Conservation (phyloP, 2,329 filamentous ascomycete genomes). For the Trichophyton simii region DNA sequence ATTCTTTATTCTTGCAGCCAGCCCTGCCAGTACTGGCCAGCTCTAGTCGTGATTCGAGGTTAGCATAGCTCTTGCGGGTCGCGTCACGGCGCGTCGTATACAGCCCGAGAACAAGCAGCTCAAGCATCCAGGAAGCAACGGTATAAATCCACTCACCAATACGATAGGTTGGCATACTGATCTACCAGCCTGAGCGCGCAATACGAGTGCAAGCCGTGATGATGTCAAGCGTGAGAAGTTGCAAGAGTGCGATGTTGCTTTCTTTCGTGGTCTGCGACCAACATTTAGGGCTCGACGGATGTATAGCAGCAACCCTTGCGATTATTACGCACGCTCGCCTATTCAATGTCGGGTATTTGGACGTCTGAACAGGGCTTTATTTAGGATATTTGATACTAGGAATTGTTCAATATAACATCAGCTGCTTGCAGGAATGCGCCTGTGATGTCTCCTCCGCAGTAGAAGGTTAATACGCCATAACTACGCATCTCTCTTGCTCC, state of each 20-base stretch:
- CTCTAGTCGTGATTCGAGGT: conserved; percentile 40
- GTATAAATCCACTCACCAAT: background rate
- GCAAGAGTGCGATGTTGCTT: background rate
- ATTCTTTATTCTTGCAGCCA: conserved; percentile 58
- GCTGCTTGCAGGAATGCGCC: no score
- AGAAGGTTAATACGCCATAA: no score
- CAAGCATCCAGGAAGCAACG: background rate
- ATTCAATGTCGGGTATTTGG: background rate
- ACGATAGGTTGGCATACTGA: conserved; percentile 6
- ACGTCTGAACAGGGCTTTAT: no score
- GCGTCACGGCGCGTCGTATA: background rate
- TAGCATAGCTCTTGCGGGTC: background rate
- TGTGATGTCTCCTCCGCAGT: no score
- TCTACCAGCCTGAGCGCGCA: background rate
- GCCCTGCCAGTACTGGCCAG: conserved; percentile 58
- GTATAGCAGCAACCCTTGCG: conserved; percentile 1
- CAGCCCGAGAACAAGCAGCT: background rate
- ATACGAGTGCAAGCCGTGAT: background rate
- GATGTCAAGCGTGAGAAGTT: background rate
- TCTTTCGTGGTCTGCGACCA: background rate
- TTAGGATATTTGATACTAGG: no score
- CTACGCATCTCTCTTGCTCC: no score
- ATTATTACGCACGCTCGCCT: background rate
- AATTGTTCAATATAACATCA: no score
- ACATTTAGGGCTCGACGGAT: background rate